A percentile compares a stretch with the other conserved stretches of the same genome.
Evolutionary conservation across 768 basidiomycete species (phyloP).

Genomic region (Naganishia onofrii): DNA sequence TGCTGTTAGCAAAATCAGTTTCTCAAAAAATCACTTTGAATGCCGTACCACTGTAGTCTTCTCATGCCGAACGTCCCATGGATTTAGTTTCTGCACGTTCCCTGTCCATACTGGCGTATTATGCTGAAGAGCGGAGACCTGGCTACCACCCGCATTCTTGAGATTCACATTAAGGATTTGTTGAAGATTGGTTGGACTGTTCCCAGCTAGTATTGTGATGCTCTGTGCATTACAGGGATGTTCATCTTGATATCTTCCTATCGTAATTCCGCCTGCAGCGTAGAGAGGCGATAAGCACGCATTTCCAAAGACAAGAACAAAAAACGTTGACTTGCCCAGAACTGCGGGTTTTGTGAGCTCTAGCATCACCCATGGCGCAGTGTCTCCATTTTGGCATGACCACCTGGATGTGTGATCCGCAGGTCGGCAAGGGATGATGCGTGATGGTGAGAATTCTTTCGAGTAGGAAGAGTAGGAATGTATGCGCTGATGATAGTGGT

Average conservation of each 20-base stretch:
- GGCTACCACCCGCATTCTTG: constrained; percentile 26
- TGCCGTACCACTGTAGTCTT: constrained; percentile 10
- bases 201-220: constrained; percentile 32
- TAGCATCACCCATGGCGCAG: constrained; percentile 30
- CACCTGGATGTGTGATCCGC: constrained; percentile 32
- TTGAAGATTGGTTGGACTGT: constrained; percentile 25
- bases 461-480: constrained; percentile 29
- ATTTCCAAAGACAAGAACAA: background rate
- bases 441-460: constrained; percentile 24
- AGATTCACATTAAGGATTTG: constrained; percentile 25
- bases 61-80: constrained; percentile 8
- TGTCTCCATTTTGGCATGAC: constrained; percentile 20
- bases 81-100: background rate
- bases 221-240: constrained; percentile 38
- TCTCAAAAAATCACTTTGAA: background rate
- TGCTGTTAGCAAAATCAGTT: background rate
- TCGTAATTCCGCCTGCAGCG: constrained; percentile 26
- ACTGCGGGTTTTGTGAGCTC: constrained; percentile 24
- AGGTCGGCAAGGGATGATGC: constrained; percentile 31
- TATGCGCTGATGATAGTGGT: constrained; percentile 6
- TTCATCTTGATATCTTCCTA: constrained; percentile 34
- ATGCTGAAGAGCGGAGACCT: constrained; percentile 5
- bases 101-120: background rate
- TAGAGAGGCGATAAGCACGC: background rate
- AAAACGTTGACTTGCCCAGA: constrained; percentile 25